Base-by-base conservation (phyloP, 805 yeast genomes). In the Pichia californica region DNA sequence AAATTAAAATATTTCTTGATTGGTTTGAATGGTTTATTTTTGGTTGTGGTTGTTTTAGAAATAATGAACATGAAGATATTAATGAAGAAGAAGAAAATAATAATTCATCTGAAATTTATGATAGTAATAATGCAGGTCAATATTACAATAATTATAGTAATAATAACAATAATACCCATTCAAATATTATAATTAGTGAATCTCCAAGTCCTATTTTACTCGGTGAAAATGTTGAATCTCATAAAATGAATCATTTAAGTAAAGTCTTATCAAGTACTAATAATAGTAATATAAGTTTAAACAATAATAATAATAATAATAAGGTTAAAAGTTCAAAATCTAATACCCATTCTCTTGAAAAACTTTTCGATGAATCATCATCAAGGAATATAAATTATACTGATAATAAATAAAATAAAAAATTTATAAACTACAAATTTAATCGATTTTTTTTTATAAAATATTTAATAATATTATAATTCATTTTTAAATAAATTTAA, bases 1-100 rank as follows among this genome's bases (percentile, higher is more conserved):
- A 73, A 7, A 75, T 75, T 60, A 63, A 67, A 37, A 46, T 52
- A 29, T 10, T 54, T 2, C 39, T 63, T n/a, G 46, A 38, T 16
- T 31, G 29, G 10, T 42, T 46, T 35, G 54, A 49, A 33, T 31
- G 48, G 51, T 27, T 40, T 37, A n/a, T 46, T 4, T 46, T 51
- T 23, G 50, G 51, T 9, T 49, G 48, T 36, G 52, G 56, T 29
- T 25, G n/a, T n/a, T n/a, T n/a, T n/a, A n/a, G n/a, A n/a, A n/a
- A n/a, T n/a, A n/a, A n/a, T n/a, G n/a, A 37, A 23, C 13, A 31
- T 15, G 19, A 5, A 18, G 25, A 15, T 20, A 5, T 11, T 6
- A 5, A 11, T 23, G 4, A 3, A n/a, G 36, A 18, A 2, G 33
- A 31, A 7, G 36, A 33, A 3, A 3, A 33, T 33, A 15, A 27